Evolutionary conservation across 2,329 filamentous ascomycete genomes (phyloP), one percentile per base, ranked within the genome.

Genomic region (Biscogniauxia sp.): DNA sequence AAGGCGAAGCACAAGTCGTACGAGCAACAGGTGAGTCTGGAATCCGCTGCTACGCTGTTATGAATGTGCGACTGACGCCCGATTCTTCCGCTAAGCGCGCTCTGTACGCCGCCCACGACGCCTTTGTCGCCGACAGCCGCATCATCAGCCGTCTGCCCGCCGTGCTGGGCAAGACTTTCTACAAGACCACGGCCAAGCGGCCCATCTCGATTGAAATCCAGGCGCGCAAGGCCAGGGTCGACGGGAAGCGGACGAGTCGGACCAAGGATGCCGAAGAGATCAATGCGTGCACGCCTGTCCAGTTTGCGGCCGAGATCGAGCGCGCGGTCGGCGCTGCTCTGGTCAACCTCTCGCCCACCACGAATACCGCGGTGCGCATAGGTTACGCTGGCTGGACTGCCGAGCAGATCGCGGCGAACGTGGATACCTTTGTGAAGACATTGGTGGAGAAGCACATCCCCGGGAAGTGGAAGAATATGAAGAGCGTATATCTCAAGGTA

Each of bases 41-140:
- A 45, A 41, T 41, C 5, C 26, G 9, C 5, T 28, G 26, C 26
- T 5, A 5, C 26, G 26, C 26, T 9, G 9, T 28, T 5, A 7
- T 32, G 28, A 7, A 32, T 3, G 28, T 13, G 11, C 4, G 28
- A 32, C 37, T 45, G 37, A 45, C 37, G 5, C 11, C 6, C 37
- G 7, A 23, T 23, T 23, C 23, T 5, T 23, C 23, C 17, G 2
- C 11, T 13, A 5, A 45, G 76, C 84, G 95, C 66, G 92, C 95
- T 76, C 84, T 99, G 41, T 85, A 89, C 64, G 81, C 87, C 52
- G 92, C 97, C 76, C 92, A 97, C 76, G 95, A 98, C 74, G 80
- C 98, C 59, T 98, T 99, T 80, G 83, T 99, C 60, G 94, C 91
- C 56, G 95, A 99, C 75, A 91, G 97, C 72, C 84, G 95, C 54